Conservation (phyloP, 2,329 filamentous ascomycete genomes). For the Xylariales sp. region DNA sequence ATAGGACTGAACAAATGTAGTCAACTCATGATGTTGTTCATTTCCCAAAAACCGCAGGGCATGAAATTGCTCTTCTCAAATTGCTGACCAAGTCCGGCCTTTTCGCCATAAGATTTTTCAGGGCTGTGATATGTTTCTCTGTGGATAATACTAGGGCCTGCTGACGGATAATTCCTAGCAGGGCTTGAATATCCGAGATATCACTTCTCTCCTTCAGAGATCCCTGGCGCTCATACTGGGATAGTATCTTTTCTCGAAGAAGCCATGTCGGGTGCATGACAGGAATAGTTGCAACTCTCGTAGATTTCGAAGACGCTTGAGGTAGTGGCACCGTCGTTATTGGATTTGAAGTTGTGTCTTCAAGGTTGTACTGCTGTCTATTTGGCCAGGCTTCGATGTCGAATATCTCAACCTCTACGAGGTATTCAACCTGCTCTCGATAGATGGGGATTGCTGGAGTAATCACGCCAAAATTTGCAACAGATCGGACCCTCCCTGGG, state of each 20-base stretch:
- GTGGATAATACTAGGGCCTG: constrained; percentile 1
- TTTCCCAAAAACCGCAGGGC: background rate
- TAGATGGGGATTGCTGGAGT: constrained; percentile 1
- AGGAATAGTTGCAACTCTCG: background rate
- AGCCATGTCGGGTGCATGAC: background rate
- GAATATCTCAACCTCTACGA: background rate
- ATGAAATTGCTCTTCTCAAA: constrained; percentile 1
- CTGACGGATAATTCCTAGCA: background rate
- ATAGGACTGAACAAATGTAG: background rate
- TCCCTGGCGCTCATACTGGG: constrained; percentile 1
- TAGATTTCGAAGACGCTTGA: background rate
- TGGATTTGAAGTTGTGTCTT: background rate
- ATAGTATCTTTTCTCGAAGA: constrained; percentile 1
- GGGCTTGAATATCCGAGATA: background rate
- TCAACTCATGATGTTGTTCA: constrained; percentile 1
- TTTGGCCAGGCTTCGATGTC: background rate
- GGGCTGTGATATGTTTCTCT: background rate
- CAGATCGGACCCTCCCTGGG: background rate
- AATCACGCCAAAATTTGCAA: background rate
- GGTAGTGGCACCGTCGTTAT: background rate
- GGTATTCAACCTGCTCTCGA: background rate
- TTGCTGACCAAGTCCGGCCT: background rate
- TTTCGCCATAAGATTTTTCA: background rate
- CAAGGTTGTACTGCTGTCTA: background rate
- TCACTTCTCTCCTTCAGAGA: background rate